phyloP scores from a whole-genome alignment of 2,329 filamentous ascomycete genomes.

The Myriangium duriaei region DNA sequence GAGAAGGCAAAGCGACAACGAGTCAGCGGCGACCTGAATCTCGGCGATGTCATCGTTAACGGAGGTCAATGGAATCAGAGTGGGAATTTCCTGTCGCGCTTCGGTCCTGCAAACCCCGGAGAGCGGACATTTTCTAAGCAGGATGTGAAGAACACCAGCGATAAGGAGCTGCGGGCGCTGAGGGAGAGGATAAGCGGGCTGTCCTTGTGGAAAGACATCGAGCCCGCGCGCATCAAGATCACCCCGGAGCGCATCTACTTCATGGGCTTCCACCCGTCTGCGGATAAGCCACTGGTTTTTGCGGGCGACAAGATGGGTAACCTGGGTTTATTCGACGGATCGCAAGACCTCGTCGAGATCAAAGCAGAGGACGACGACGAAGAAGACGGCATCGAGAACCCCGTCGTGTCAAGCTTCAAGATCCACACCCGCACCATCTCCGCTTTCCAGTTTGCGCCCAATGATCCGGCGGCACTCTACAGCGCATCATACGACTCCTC shows the following conservation, averaged over 20 bases:
- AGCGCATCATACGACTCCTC: constrained; percentile 89
- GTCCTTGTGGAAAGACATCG: constrained; percentile 70
- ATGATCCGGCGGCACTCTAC: constrained; percentile 62
- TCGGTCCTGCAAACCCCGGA: constrained; percentile 67
- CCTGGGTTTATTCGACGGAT: constrained; percentile 81
- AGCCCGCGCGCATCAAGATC: constrained; percentile 74
- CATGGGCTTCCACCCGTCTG: constrained; percentile 75
- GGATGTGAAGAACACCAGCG: constrained; percentile 65
- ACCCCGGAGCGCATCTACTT: constrained; percentile 79
- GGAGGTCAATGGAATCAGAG: constrained; percentile 58
- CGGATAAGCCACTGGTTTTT: constrained; percentile 77
- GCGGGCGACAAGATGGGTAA: constrained; percentile 90
- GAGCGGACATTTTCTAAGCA: constrained; percentile 76
- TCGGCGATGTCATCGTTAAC: constrained; percentile 67
- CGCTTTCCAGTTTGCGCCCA: constrained; percentile 64
- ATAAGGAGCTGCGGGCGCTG: constrained; percentile 61
- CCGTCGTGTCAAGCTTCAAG: constrained; percentile 80
- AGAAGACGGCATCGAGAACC: constrained; percentile 53
- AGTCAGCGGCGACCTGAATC: constrained; percentile 54
- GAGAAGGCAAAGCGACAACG: constrained; percentile 51
- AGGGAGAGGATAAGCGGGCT: constrained; percentile 66
- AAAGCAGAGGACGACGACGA: constrained; percentile 46
- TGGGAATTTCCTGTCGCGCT: constrained; percentile 51
- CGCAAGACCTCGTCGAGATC: constrained; percentile 44
- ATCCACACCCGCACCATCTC: constrained; percentile 81